Evolutionary conservation across 1,139 yeast genomes (phyloP).

Genomic region (Zhuliangozyma parablackwelliae): DNA sequence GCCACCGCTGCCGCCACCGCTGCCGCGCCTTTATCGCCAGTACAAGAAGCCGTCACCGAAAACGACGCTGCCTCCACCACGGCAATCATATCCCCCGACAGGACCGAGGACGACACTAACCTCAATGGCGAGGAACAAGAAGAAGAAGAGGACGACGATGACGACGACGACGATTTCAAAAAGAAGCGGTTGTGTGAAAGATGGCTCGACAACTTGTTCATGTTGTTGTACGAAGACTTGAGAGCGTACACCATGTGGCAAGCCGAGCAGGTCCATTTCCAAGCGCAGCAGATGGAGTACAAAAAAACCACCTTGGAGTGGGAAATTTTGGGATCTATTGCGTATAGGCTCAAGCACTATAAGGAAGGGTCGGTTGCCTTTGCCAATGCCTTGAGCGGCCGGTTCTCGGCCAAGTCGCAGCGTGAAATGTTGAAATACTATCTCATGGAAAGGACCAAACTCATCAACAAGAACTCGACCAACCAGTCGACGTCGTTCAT

Average conservation of each 20-base stretch:
- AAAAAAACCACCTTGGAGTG: conserved; percentile 85
- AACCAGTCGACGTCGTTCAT: conserved; percentile 15
- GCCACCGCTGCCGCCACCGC: not conserved
- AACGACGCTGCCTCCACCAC: conserved; percentile 32
- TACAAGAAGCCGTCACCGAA: conserved; percentile 7
- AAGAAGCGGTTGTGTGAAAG: conserved; percentile 86
- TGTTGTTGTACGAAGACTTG: conserved; percentile 84
- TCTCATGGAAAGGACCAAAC: conserved; percentile 41
- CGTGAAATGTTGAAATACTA: conserved; percentile 70
- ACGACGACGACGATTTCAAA: conserved; percentile 45
- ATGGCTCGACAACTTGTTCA: conserved; percentile 87
- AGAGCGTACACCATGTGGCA: conserved; percentile 88
- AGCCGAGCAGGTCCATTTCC: conserved; percentile 65
- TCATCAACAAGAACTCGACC: conserved; percentile 26
- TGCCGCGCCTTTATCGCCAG: not conserved
- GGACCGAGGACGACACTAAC: conserved; percentile 28
- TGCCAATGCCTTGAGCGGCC: conserved; percentile 69
- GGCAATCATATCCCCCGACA: conserved; percentile 37
- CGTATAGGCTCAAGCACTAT: conserved; percentile 71
- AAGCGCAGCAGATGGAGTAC: conserved; percentile 68
- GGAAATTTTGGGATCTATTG: conserved; percentile 85
- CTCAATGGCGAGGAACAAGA: conserved; percentile 77
- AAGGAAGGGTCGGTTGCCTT: conserved; percentile 82
- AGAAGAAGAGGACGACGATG: conserved; percentile 83
- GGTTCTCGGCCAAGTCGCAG: conserved; percentile 78